A percentile compares a stretch with the other conserved stretches of the same genome.
Conservation (phyloP, 176 grass and related monocot genomes). For the Phyllostachys edulis region DNA sequence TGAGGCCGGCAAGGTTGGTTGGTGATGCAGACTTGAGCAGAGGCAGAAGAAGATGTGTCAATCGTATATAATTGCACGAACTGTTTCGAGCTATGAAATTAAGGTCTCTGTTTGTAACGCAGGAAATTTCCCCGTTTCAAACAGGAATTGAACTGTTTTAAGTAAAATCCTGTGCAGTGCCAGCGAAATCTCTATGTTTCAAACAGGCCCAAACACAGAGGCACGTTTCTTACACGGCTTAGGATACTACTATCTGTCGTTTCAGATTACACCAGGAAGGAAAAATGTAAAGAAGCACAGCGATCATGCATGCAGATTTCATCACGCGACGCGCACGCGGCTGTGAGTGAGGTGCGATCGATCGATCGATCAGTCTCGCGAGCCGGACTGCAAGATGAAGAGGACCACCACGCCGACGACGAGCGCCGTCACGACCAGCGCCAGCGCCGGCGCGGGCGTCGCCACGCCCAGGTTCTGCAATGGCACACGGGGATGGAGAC, state of each 20-base stretch:
- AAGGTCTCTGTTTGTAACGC: too few relatives aligned
- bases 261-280: background rate
- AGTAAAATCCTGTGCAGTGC: too few relatives aligned
- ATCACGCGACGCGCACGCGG: background rate
- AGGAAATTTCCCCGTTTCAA: too few relatives aligned
- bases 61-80: background rate
- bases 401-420: conserved; percentile 67
- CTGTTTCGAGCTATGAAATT: background rate
- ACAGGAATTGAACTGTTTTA: too few relatives aligned
- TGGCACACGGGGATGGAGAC: background rate
- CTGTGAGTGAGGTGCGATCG: background rate
- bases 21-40: background rate
- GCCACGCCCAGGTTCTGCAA: conserved; percentile 72
- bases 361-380: conserved; percentile 37
- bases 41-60: too few relatives aligned
- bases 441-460: conserved; percentile 57
- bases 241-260: too few relatives aligned
- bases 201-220: too few relatives aligned
- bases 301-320: background rate
- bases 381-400: conserved; percentile 74
- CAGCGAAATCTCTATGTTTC: too few relatives aligned
- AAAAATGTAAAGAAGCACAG: background rate
- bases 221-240: too few relatives aligned
- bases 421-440: conserved; percentile 62
- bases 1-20: background rate